Percentiles rank a stretch among this genome's conserved stretches.
These are phyloP conservation scores for Punica granatum DNA, from an alignment of 345 rosid genomes.

Conservation along the genomic window DNA sequence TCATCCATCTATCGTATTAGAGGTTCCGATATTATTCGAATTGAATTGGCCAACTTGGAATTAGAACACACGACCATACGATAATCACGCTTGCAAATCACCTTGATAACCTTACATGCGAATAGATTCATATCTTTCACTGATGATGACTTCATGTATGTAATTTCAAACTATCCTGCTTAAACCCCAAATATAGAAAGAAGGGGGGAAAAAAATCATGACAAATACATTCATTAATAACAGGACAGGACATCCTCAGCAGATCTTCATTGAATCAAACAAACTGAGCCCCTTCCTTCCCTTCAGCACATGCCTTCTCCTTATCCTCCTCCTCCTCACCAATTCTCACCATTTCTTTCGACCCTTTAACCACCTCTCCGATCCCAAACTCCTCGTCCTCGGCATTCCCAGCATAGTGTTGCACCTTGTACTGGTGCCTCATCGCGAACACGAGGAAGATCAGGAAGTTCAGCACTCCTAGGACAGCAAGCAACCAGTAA, in stretches of 20 bases:
- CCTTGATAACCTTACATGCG: too few relatives aligned
- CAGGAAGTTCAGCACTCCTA: slow-evolving; percentile 63
- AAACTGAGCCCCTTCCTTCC: slow-evolving; percentile 11
- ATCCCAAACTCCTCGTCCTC: neutral
- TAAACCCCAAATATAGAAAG: too few relatives aligned
- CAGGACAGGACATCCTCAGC: neutral
- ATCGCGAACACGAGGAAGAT: slow-evolving; percentile 43
- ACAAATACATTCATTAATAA: neutral
- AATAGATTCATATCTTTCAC: too few relatives aligned
- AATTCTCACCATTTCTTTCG: neutral
- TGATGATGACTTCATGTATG: too few relatives aligned
- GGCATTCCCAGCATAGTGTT: neutral
- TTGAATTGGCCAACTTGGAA: too few relatives aligned
- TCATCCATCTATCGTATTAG: too few relatives aligned
- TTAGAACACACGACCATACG: too few relatives aligned
- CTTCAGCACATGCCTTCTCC: slow-evolving; percentile 7
- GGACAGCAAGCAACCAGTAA: slow-evolving; percentile 63
- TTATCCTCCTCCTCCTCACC: neutral
- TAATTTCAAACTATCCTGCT: too few relatives aligned
- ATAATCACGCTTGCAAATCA: too few relatives aligned
- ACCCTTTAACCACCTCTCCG: neutral
- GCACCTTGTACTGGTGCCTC: slow-evolving; percentile 63
- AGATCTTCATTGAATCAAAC: slow-evolving; percentile 6
- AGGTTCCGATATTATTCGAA: too few relatives aligned
- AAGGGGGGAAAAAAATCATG: neutral